Conservation (phyloP, 768 basidiomycete species). For the Hydnomerulius pinastri region DNA sequence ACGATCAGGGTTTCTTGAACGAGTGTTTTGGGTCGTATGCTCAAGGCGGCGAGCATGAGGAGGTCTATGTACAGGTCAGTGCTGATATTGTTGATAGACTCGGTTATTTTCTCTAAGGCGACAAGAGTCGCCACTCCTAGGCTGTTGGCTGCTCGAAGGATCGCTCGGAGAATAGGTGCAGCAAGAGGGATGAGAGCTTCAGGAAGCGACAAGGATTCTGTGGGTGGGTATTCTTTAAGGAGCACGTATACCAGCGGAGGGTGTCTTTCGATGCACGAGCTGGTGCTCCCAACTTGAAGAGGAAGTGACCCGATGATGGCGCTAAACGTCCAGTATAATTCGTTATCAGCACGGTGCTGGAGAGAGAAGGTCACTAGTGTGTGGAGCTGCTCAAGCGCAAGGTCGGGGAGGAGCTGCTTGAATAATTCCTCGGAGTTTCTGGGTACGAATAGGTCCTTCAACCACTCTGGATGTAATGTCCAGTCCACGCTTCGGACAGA, state of each 20-base stretch:
- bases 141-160: slow-evolving; percentile 57
- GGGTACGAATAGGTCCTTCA: slow-evolving; percentile 35
- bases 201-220: slow-evolving; percentile 36
- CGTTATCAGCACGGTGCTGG: slow-evolving; percentile 55
- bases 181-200: slow-evolving; percentile 30
- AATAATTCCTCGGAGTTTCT: slow-evolving; percentile 16
- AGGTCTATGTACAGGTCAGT: slow-evolving; percentile 51
- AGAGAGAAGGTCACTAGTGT: slow-evolving; percentile 29
- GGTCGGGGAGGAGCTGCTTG: slow-evolving; percentile 23
- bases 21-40: slow-evolving; percentile 50
- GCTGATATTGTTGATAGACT: slow-evolving; percentile 42
- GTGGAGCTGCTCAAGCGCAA: slow-evolving; percentile 19
- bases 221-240: slow-evolving; percentile 49
- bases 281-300: slow-evolving; percentile 33
- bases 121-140: slow-evolving; percentile 58
- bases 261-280: slow-evolving; percentile 47
- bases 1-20: slow-evolving; percentile 64
- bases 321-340: slow-evolving; percentile 53
- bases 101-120: slow-evolving; percentile 55
- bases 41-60: slow-evolving; percentile 51
- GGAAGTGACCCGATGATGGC: slow-evolving; percentile 31
- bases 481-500: slow-evolving; percentile 44
- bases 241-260: slow-evolving; percentile 58
- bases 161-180: slow-evolving; percentile 42
- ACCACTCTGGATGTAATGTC: slow-evolving; percentile 35